Evolutionary conservation across 345 rosid genomes (phyloP), one percentile per base, ranked within the genome.

Genomic region (Euphorbia tirucalli): DNA sequence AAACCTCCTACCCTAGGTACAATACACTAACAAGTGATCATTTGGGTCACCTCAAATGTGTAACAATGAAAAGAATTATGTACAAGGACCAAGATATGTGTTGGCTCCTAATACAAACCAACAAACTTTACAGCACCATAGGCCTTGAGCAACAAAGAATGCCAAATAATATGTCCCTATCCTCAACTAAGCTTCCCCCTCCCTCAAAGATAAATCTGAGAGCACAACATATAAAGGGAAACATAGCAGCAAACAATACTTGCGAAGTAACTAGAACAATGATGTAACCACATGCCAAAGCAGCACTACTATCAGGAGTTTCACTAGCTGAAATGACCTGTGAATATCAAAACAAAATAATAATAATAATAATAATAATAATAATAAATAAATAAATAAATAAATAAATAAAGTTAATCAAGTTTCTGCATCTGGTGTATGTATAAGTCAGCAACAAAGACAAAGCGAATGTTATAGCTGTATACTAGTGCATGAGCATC

Each of bases 261-360:
- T 92, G 84, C 10, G 97, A 88, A 41, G 88, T 76, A 71, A 95
- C 88, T 22, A 82, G 82, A 78, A 89, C 90, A 66, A 90, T 85
- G 68, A 90, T 91, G 35, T 90, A 78, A 61, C 87, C 89, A 75
- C 86, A 80, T 18, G 96, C 96, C 77, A 90, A 92, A 67, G 85
- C 83, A 22, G 87, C 78, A 83, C 62, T 77, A 83, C 65, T 79
- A 80, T 78, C 84, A 30, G 90, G 92, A 80, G 80, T 85, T 78
- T 70, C 86, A 78, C 87, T 81, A 66, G 73, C 80, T 50, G 88
- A 82, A 69, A 88, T 90, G 72, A 90, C 85, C 99, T 92, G 85
- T 74, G 10, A 69, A 81, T 25, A 65, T 61, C 48, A 41, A 71
- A 74, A 69, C 22, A 28, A 16, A n/a, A 52, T 10, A 59, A 41